Percentiles rank a stretch among this genome's conserved stretches.
These are phyloP conservation scores for Thinopyrum elongatum DNA, from an alignment of 176 grass and related monocot species.

Conservation along the genomic window DNA sequence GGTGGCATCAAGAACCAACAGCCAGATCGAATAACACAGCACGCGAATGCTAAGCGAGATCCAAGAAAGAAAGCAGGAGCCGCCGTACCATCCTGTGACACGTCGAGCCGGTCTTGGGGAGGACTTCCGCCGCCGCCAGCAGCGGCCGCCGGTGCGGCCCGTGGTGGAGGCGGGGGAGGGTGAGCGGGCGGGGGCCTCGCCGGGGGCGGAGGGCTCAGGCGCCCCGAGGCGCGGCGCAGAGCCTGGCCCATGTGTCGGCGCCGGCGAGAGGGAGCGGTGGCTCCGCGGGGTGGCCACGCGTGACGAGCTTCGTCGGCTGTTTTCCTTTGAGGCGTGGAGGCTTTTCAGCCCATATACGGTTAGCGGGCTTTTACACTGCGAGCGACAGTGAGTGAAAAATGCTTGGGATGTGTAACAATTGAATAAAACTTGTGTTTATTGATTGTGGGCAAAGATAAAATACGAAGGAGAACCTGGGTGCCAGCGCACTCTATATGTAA, in stretches of 20 bases:
- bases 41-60: neutral
- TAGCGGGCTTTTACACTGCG: neutral
- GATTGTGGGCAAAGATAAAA: too few species aligned
- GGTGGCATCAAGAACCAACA: neutral
- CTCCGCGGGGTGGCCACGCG: conserved; percentile 8
- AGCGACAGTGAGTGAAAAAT: neutral
- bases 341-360: neutral
- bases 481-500: too few species aligned
- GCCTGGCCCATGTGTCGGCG: conserved; percentile 49
- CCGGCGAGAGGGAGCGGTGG: conserved; percentile 17
- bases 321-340: neutral
- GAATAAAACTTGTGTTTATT: too few species aligned
- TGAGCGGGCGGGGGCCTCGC: neutral
- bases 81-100: conserved; percentile 27
- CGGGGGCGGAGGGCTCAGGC: conserved; percentile 17
- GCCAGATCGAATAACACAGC: neutral
- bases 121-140: conserved; percentile 26
- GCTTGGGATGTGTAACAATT: too few species aligned
- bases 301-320: neutral
- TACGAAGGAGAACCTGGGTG: too few species aligned
- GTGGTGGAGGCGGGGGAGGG: neutral
- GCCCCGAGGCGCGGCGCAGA: conserved; percentile 40
- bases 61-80: neutral
- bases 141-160: neutral
- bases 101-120: conserved; percentile 37